Percentiles rank a stretch among this genome's conserved stretches.
Conservation (phyloP, 2,329 filamentous ascomycete species). For the Cladorrhinum sp. region DNA sequence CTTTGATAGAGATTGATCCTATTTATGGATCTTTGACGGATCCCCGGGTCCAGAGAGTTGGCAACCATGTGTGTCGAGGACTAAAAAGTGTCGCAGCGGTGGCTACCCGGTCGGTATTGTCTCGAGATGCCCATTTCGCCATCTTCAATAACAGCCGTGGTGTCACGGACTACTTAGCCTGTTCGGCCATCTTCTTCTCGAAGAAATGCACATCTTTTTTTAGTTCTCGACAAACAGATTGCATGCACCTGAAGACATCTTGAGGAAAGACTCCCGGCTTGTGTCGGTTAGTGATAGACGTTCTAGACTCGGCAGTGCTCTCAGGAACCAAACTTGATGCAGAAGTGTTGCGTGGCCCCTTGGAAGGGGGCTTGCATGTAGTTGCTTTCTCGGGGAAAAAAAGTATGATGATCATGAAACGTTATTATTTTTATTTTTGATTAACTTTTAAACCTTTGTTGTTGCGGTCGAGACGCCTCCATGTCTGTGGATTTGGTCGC, state of each 20-base stretch:
- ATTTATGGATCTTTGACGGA: constrained; percentile 23
- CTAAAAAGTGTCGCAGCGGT: too few species aligned
- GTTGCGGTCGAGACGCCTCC: background rate
- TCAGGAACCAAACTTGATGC: too few species aligned
- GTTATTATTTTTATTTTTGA: background rate
- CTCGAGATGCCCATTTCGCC: background rate
- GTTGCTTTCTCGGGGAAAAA: background rate
- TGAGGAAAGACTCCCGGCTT: too few species aligned
- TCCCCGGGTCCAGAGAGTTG: background rate
- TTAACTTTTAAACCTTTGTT: background rate
- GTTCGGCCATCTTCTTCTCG: background rate
- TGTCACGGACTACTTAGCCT: background rate
- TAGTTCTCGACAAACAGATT: background rate
- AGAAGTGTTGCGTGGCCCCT: too few species aligned
- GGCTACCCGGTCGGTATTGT: background rate
- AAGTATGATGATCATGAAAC: background rate
- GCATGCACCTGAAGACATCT: background rate
- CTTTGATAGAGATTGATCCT: constrained; percentile 10
- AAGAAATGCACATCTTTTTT: background rate
- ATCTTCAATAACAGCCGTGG: background rate
- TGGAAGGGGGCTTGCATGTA: too few species aligned
- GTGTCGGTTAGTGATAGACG: background rate
- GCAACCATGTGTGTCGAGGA: too few species aligned
- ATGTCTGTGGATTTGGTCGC: background rate
- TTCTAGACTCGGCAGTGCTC: background rate